Evolutionary conservation across 1,139 yeast species (phyloP).

Genomic region (Kluyveromyces sp.): DNA sequence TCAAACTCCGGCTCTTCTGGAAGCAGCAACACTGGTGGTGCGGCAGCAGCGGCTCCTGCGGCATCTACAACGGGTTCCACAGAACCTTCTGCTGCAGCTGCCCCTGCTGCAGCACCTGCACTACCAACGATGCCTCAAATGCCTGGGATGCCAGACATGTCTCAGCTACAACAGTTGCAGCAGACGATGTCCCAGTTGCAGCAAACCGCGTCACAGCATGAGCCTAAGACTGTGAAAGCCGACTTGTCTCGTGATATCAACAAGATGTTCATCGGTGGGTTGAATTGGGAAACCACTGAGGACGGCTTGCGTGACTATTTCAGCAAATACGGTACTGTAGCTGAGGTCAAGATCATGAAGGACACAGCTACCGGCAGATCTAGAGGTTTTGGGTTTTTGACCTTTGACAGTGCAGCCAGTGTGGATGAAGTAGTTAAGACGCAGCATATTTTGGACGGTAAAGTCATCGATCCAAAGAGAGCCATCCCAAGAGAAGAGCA

Average conservation of each 20-base stretch:
- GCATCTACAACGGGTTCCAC: no score
- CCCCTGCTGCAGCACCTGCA: slow-evolving; percentile 2
- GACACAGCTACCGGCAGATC: slow-evolving; percentile 87
- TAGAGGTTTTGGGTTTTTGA: slow-evolving; percentile 93
- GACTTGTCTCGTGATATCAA: slow-evolving; percentile 54
- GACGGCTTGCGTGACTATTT: slow-evolving; percentile 76
- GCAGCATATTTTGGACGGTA: slow-evolving; percentile 91
- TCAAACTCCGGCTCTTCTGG: slow-evolving; percentile 15
- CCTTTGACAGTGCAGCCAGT: slow-evolving; percentile 73
- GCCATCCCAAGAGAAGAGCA: slow-evolving; percentile 98
- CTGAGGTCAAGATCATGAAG: slow-evolving; percentile 91
- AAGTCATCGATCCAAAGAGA: slow-evolving; percentile 94
- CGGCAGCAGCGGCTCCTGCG: slow-evolving; percentile 15
- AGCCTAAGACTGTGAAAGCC: slow-evolving; percentile 30
- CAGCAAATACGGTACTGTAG: slow-evolving; percentile 82
- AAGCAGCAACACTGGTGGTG: slow-evolving; percentile 8
- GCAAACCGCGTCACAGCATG: slow-evolving; percentile 26
- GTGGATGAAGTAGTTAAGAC: slow-evolving; percentile 84
- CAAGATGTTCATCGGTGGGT: slow-evolving; percentile 96
- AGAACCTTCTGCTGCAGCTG: slow-evolving; percentile 13
- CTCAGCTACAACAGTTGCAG: slow-evolving; percentile 29
- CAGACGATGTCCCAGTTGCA: slow-evolving; percentile 35
- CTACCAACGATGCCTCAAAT: slow-evolving; percentile 8
- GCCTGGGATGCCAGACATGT: slow-evolving; percentile 15
- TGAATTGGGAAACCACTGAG: slow-evolving; percentile 97